Evolutionary conservation across 805 yeast genomes (phyloP), one percentile per base, ranked within the genome.

Genomic region (Sugiyamaella qingdaonensis): DNA sequence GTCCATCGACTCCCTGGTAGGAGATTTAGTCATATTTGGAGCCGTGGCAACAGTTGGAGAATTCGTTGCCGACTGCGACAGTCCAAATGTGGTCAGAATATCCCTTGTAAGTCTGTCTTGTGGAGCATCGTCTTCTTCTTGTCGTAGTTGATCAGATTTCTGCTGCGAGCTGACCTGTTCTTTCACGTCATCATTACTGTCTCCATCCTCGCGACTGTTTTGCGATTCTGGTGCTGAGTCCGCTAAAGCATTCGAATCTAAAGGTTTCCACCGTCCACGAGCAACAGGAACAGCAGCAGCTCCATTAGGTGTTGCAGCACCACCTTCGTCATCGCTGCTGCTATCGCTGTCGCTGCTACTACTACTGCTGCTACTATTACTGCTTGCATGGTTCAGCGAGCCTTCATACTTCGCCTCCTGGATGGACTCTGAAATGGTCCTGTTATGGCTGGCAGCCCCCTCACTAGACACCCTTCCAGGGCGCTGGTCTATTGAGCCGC

Each of bases 81-180:
- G 21, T 13, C 39, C 49, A 21, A 49, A 46, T 13, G 54, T 42
- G 13, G 56, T 57, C 35, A 57, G 34, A 19, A 59, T 59, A 19
- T 58, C 61, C 11, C 51, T 51, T 9, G 54, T 52, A 7, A 58
- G 58, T 39, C 35, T 35, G 33, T 49, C 57, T 48, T 57, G 60
- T 34, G 39, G 39, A 4, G 39, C 18, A 13, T 34, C 39, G 8
- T 39, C 43, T 5, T 39, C 43, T 14, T 24, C 29, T 24, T 24
- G 29, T 24, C 7, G 34, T 48, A 21, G 19, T 16, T 48, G 51
- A 9, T 27, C 11, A 16, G 21, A 24, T 16, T 39, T 8, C 19
- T 21, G 43, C 27, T 39, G 18, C 13, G 43, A 16, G 1, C 27
- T n/a, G 24, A 39, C 16, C 4, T 24, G 29, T 24, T 3, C 29